phyloP scores from a whole-genome alignment of 352 stramenopile genomes.

The Globisporangium solare region DNA sequence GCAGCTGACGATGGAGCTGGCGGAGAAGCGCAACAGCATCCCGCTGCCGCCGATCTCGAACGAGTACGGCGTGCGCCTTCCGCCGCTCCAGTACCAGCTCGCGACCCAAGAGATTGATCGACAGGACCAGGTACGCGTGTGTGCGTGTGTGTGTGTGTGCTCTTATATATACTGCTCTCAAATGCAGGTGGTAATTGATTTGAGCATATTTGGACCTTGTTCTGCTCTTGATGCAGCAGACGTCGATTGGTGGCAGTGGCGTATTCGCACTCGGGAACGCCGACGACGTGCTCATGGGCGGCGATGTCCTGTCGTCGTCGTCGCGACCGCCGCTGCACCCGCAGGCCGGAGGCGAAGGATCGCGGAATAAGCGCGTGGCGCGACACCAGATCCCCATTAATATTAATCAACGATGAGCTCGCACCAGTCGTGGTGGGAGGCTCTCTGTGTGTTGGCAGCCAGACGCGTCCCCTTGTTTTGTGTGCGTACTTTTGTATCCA shows the following conservation, averaged over 20 bases:
- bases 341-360: constrained; percentile 32
- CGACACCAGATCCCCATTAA: constrained; percentile 64
- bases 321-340: constrained; percentile 37
- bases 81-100: constrained; percentile 63
- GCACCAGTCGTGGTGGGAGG: background rate
- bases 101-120: constrained; percentile 67
- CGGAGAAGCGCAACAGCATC: constrained; percentile 78
- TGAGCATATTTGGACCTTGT: no score
- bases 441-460: background rate
- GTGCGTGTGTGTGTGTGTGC: constrained; percentile 9
- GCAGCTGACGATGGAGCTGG: constrained; percentile 84
- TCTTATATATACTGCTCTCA: no score
- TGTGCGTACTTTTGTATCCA: no score
- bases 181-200: no score
- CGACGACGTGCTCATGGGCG: constrained; percentile 15
- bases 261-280: background rate
- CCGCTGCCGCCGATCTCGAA: constrained; percentile 73
- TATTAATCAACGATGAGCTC: constrained; percentile 23
- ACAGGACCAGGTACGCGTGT: constrained; percentile 38
- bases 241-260: background rate
- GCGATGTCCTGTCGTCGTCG: constrained; percentile 11
- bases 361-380: constrained; percentile 74
- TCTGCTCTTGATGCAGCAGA: no score
- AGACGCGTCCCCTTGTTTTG: no score
- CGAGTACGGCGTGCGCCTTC: constrained; percentile 79